Conservation (phyloP, 2,329 filamentous ascomycete species). For the Ceratocystis eucalypticola region DNA sequence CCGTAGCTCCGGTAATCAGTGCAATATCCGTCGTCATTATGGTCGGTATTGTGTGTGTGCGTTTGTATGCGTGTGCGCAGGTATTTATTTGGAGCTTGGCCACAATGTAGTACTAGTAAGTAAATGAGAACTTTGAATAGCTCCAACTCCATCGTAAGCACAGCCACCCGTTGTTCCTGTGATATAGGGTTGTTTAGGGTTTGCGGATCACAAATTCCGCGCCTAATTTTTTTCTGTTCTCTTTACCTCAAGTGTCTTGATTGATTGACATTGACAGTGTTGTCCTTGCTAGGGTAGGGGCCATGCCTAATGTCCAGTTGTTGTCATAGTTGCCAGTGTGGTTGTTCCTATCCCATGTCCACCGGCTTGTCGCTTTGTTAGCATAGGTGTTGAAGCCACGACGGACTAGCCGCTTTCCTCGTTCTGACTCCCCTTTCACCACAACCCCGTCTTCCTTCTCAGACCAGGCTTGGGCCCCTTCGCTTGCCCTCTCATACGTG, state of each 20-base stretch:
- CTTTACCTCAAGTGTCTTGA: no score
- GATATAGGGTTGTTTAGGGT: no score
- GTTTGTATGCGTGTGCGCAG: background rate
- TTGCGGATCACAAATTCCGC: no score
- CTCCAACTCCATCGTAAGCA: no score
- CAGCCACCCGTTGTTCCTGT: no score
- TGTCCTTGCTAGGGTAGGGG: no score
- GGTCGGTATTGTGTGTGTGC: background rate
- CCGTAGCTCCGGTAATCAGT: slow-evolving; percentile 72
- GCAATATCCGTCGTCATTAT: slow-evolving; percentile 29
- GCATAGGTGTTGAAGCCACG: background rate
- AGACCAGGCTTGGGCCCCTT: background rate
- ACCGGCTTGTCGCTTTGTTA: background rate
- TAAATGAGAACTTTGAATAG: no score
- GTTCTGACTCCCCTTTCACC: background rate
- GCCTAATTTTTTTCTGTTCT: no score
- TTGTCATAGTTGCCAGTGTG: background rate
- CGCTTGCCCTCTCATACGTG: background rate
- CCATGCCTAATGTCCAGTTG: no score
- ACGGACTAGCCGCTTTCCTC: background rate
- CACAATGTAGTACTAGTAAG: background rate
- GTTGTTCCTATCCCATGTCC: background rate
- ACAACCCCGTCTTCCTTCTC: background rate
- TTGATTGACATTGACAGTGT: no score
- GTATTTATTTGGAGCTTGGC: background rate